A percentile compares a stretch with the other conserved stretches of the same genome.
Evolutionary conservation across 108 stramenopile genomes (phyloP).

Genomic region (Chaetoceros muelleri): DNA sequence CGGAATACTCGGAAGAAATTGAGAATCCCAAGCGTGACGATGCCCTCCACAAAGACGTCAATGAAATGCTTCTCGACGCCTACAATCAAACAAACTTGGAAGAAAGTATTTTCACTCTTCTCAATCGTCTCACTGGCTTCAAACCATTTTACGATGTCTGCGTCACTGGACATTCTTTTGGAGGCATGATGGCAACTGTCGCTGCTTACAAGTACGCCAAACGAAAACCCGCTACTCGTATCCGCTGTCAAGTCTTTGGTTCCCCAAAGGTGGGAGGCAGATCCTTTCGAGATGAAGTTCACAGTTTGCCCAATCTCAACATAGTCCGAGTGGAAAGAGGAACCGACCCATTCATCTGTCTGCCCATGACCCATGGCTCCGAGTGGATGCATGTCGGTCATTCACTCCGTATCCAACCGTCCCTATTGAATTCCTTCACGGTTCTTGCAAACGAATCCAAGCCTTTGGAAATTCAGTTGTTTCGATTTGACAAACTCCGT

Average conservation of each 20-base stretch:
- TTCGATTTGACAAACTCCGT: neutral
- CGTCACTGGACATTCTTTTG: constrained; percentile 68
- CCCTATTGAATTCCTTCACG: neutral
- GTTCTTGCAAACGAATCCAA: neutral
- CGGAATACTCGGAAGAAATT: constrained; percentile 2
- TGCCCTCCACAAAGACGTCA: too few species aligned
- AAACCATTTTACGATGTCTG: constrained; percentile 71
- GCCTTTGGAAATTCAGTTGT: neutral
- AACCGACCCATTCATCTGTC: constrained; percentile 33
- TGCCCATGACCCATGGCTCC: constrained; percentile 17
- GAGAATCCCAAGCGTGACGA: constrained; percentile 15
- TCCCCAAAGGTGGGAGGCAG: constrained; percentile 55
- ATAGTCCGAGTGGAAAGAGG: constrained; percentile 49
- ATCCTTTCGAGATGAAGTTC: constrained; percentile 41
- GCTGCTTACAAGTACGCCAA: constrained; percentile 49
- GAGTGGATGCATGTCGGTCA: constrained; percentile 20
- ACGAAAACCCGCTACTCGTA: constrained; percentile 38
- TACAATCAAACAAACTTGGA: constrained; percentile 44
- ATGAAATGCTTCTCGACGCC: constrained; percentile 19
- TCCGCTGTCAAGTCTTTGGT: constrained; percentile 42
- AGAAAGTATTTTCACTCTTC: constrained; percentile 32
- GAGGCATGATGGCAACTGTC: constrained; percentile 52
- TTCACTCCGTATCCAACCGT: neutral
- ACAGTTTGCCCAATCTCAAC: constrained; percentile 62
- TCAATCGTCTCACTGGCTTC: constrained; percentile 48